Base-by-base conservation (phyloP, 2,329 filamentous ascomycete species). In the Sporothrix luriei region DNA sequence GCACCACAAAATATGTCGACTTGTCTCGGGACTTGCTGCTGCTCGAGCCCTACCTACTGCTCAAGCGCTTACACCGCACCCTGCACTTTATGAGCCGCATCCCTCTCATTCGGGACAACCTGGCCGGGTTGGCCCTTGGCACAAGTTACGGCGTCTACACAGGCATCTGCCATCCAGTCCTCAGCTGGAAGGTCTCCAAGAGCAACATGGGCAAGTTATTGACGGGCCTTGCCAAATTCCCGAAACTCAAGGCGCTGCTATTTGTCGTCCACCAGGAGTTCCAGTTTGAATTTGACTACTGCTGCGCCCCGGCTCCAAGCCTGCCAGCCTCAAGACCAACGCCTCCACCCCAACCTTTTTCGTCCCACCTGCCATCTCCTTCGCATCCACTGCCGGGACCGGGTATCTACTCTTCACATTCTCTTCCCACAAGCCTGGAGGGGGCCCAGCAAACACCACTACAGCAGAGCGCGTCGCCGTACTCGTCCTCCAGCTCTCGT, bases 181-280 rank as follows among this genome's bases (percentile, higher is more conserved):
- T 84, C 52, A 82, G 81, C 72, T 80, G 82, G 74, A 81, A 80
- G 70, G 79, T 79, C 48, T 79, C 80, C 65, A 80, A 80, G 73
- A 80, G 77, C 61, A 83, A 81, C 74, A 81, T 82, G 78, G 75
- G 75, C 21, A 80, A 79, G 71, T 77, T 84, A 70, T 76, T 84
- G 26, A 75, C 78, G 5, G 78, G 78, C 24, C 75, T 83, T 19
- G 78, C 79, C 33, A 80, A 79, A 69, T 83, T 84, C 38, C 74
- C 76, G 0, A 76, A 75, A 49, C 77, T 84, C 48, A 77, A 78
- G 71, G 79, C 78, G 46, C 77, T 84, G 59, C 76, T 83, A 9
- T 80, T 84, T 38, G 78, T 84, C 21, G 80, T 84, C 3, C 82
- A 83, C 71, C 82, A 84, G 72, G 82, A 82, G 68, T 83, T 82